Base-by-base conservation (phyloP, 192 early-diverging fungal genomes). In the Rhizoclosmatium sp. region DNA sequence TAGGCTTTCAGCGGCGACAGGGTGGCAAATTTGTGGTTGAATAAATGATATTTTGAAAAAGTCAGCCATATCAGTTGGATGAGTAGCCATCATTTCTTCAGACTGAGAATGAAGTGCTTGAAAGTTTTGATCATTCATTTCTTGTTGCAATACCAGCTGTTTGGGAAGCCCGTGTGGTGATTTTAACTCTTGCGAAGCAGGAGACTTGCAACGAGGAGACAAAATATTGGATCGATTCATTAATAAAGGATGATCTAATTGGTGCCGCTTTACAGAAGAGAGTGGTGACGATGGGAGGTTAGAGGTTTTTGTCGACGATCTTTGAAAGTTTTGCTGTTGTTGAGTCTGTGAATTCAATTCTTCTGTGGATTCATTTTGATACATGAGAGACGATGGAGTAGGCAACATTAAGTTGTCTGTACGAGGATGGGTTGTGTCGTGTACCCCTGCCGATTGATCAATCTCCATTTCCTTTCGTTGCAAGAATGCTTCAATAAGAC, bases 181-280 rank as follows among this genome's bases (percentile, higher is more conserved):
- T 21, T 62, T 62, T 21, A 40, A 23, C 1, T 62, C 60, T 21
- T 62, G 60, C 54, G 54, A 56, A 19, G 60, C 23, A 19, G 60
- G 60, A 9, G 60, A 62, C 21, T 62, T 62, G 23, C 60, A 62
- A 62, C 60, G 60, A 7, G 60, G 60, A 62, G 60, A 62, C 23
- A 62, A 62, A 21, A 62, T 21, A 16, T 54, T 54, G 5, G 51
- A 21, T 7, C 60, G 23, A 9, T 9, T 4, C 60, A 7, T 62
- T 7, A 19, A 21, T 40, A 40, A 21, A 0, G 39, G 9, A 31
- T 62, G 60, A 62, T 62, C 21, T 19, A 31, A 21, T 62, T 62
- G 60, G 39, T 21, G 9, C 21, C 39, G 9, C 21, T 62, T 62
- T 23, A 7, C 14, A 23, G 60, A 21, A 40, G 60, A 62, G 7